Percentiles rank a stretch among this genome's conserved stretches.
Conservation (phyloP, 179 eudicot species). For the Corrigiola litoralis region DNA sequence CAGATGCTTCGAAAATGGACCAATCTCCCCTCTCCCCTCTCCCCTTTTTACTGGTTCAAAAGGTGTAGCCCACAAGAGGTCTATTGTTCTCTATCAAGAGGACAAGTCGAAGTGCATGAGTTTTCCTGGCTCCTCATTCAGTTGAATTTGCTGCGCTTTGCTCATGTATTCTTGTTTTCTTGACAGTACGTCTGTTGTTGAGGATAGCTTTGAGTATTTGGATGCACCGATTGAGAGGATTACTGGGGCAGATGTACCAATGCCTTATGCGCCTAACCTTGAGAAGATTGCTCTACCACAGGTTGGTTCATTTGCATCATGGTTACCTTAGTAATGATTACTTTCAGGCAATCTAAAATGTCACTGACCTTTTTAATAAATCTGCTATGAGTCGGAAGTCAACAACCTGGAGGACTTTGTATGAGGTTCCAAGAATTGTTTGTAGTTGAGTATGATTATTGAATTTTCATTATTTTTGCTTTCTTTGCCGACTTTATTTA, state of each 20-base stretch:
- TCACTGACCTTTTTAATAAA: background rate
- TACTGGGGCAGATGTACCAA: slow-evolving; percentile 44
- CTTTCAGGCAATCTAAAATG: background rate
- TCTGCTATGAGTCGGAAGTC: too few species aligned
- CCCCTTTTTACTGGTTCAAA: too few species aligned
- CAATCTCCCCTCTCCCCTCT: too few species aligned
- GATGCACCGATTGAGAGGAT: slow-evolving; percentile 50
- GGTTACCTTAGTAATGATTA: background rate
- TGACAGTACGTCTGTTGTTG: slow-evolving; percentile 35
- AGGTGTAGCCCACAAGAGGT: too few species aligned
- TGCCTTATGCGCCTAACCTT: slow-evolving; percentile 43
- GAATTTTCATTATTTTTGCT: background rate
- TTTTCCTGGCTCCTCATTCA: background rate
- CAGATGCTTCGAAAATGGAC: background rate
- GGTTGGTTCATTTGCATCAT: slow-evolving; percentile 22
- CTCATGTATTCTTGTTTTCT: background rate
- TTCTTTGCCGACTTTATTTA: background rate
- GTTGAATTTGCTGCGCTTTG: background rate
- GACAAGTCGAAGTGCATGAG: too few species aligned
- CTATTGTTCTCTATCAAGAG: too few species aligned
- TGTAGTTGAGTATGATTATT: background rate
- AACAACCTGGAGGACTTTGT: background rate
- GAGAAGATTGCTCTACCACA: slow-evolving; percentile 44
- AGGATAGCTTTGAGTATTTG: slow-evolving; percentile 48
- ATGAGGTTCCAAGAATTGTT: background rate